Conservation (phyloP, 305 asterid species). For the Solanum hybrid region DNA sequence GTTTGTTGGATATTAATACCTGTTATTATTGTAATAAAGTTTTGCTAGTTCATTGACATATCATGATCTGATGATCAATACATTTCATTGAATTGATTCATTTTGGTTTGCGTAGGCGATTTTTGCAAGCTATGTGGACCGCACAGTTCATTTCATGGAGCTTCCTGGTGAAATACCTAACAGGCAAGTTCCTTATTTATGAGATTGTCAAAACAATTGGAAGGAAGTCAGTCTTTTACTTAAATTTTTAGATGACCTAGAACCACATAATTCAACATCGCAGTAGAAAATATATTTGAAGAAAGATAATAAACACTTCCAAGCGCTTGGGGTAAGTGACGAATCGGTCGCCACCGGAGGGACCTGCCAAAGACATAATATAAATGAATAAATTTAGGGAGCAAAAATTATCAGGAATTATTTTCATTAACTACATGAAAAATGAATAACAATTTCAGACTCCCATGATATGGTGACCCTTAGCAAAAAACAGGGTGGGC, state of each 20-base stretch:
- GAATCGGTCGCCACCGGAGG: not conserved
- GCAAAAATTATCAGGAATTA: not conserved
- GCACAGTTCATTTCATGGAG: slow-evolving; percentile 94
- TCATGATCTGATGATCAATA: not conserved
- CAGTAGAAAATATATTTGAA: not conserved
- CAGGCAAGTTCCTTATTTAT: slow-evolving; percentile 51
- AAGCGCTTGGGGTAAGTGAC: not conserved
- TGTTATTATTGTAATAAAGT: not conserved
- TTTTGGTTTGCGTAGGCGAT: slow-evolving; percentile 50
- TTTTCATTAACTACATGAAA: not conserved
- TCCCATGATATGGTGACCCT: not conserved
- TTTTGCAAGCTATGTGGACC: slow-evolving; percentile 79
- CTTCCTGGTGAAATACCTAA: slow-evolving; percentile 94
- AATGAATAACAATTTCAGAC: not conserved
- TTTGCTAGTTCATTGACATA: not conserved
- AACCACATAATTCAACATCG: not conserved
- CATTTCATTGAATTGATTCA: not conserved
- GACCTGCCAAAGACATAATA: not conserved
- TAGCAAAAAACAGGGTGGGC: not conserved
- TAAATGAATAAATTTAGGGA: not conserved
- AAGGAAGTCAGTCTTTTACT: not conserved
- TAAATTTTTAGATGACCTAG: not conserved
- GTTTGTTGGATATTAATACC: not conserved
- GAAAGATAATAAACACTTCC: not conserved
- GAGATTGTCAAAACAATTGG: not conserved